Evolutionary conservation across 1,139 yeast species (phyloP).

Genomic region (Barnettozyma hawaiiensis): DNA sequence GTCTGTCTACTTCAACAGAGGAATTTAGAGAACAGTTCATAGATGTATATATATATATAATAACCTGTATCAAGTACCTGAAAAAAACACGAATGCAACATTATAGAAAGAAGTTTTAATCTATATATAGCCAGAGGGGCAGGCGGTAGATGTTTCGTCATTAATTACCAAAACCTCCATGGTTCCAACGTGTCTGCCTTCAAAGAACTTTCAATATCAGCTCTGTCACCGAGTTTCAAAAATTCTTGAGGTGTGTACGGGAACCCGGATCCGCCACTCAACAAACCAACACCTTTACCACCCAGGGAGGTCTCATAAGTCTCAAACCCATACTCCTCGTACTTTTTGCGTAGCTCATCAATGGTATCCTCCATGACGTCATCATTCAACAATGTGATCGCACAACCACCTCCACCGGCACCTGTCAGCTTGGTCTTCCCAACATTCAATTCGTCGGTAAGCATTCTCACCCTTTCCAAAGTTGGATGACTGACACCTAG

Average conservation of each 20-base stretch:
- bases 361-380: conserved; percentile 37
- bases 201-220: conserved; percentile 42
- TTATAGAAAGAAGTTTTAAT: neutral
- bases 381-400: conserved; percentile 72
- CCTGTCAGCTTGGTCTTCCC: conserved; percentile 96
- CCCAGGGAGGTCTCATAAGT: conserved; percentile 83
- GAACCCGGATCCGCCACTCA: conserved; percentile 20
- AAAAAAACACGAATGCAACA: neutral
- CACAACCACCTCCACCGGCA: conserved; percentile 99
- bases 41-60: neutral
- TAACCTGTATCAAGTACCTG: no score
- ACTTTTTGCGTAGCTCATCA: conserved; percentile 28
- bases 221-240: conserved; percentile 34
- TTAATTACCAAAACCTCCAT: conserved; percentile 59
- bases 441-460: conserved; percentile 53
- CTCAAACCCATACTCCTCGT: conserved; percentile 53
- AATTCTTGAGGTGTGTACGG: conserved; percentile 36
- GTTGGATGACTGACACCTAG: conserved; percentile 92
- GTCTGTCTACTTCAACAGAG: conserved; percentile 82
- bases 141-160: neutral
- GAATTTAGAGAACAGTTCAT: conserved; percentile 45
- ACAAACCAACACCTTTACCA: conserved; percentile 77
- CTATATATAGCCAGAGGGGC: neutral
- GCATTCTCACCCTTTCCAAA: conserved; percentile 62
- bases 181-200: conserved; percentile 38